phyloP scores from a whole-genome alignment of 2,329 filamentous ascomycete species.

The Paraconiothyrium sp. region DNA sequence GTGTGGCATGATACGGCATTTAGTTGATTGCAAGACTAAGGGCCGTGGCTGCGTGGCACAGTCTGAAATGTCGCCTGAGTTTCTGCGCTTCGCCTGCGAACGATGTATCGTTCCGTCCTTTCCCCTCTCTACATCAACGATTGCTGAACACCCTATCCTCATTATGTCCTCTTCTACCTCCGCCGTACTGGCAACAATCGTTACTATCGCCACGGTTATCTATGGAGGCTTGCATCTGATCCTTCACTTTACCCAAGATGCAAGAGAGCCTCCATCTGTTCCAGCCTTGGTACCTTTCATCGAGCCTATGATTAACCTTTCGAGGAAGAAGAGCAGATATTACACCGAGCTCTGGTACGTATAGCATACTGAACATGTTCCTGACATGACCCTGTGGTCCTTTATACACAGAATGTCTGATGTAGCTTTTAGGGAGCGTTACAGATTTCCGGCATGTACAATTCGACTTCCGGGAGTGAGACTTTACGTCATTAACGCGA shows the following conservation, averaged over 20 bases:
- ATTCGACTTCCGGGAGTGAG: slow-evolving; percentile 49
- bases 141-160: neutral
- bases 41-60: neutral
- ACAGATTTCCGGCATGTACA: slow-evolving; percentile 50
- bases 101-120: neutral
- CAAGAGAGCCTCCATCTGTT: neutral
- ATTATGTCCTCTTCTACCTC: neutral
- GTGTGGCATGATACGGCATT: neutral
- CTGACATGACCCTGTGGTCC: neutral
- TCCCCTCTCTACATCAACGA: neutral
- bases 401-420: neutral
- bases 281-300: neutral
- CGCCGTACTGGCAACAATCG: neutral
- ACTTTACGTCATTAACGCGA: slow-evolving; percentile 52
- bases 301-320: neutral
- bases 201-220: neutral
- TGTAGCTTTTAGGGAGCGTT: slow-evolving; percentile 17
- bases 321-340: slow-evolving; percentile 22
- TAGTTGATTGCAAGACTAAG: neutral
- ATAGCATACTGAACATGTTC: neutral
- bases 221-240: neutral
- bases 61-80: neutral
- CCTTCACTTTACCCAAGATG: neutral
- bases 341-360: slow-evolving; percentile 21
- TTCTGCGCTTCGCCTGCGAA: neutral